These are phyloP conservation scores for Ceratobasidium sp. DNA, from an alignment of 1,284 basidiomycete species.

Conservation along the genomic window DNA sequence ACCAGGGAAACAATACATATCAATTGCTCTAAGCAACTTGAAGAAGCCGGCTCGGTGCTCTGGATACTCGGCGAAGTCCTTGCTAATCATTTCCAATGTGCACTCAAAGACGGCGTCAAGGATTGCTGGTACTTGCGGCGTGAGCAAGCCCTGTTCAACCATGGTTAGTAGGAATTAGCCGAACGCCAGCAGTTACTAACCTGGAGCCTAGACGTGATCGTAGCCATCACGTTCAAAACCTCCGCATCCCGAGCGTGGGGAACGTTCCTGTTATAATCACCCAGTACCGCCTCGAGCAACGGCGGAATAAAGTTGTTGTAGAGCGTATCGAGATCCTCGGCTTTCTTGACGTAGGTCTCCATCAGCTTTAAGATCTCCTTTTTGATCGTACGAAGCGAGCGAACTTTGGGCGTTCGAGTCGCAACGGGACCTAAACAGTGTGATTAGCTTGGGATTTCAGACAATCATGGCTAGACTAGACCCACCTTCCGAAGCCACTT, in stretches of 20 bases:
- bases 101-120: slow-evolving; percentile 98
- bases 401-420: slow-evolving; percentile 96
- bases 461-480: slow-evolving; percentile 29
- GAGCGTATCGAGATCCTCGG: slow-evolving; percentile 93
- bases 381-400: slow-evolving; percentile 95
- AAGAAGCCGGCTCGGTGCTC: slow-evolving; percentile 99
- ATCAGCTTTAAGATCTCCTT: slow-evolving; percentile 98
- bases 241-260: slow-evolving; percentile 95
- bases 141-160: slow-evolving; percentile 74
- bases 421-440: slow-evolving; percentile 75
- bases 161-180: slow-evolving; percentile 20
- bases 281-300: slow-evolving; percentile 93
- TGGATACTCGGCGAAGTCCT: slow-evolving; percentile 97
- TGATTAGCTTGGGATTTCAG: slow-evolving; percentile 6
- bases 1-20: slow-evolving; percentile 96
- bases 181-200: slow-evolving; percentile 57
- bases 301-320: slow-evolving; percentile 94
- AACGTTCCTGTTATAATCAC: slow-evolving; percentile 96
- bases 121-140: slow-evolving; percentile 94
- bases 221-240: slow-evolving; percentile 97
- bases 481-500: slow-evolving; percentile 84
- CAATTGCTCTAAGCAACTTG: slow-evolving; percentile 93
- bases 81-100: slow-evolving; percentile 98
- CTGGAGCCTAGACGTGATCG: slow-evolving; percentile 88
- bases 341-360: slow-evolving; percentile 97